phyloP scores from a whole-genome alignment of 2,329 filamentous ascomycete species.

The Colletotrichum salicis region DNA sequence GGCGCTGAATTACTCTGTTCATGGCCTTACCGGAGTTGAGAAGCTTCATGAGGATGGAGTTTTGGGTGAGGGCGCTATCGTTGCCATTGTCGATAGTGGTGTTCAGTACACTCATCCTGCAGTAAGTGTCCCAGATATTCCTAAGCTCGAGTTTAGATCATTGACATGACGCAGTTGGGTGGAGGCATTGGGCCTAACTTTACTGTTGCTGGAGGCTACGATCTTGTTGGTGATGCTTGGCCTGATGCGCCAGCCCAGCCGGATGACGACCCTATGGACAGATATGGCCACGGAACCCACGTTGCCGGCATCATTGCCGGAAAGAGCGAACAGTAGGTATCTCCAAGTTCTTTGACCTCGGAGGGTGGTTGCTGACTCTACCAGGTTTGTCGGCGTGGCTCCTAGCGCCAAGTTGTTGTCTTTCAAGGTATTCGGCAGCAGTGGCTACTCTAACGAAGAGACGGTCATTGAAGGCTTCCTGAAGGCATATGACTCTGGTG shows the following conservation, averaged over 20 bases:
- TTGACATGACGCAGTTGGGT: neutral
- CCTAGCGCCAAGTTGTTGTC: conserved; percentile 42
- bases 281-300: conserved; percentile 43
- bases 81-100: conserved; percentile 54
- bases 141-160: no score
- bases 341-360: neutral
- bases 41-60: conserved; percentile 50
- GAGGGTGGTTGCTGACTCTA: neutral
- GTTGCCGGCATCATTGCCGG: conserved; percentile 46
- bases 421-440: conserved; percentile 42
- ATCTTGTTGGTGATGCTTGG: conserved; percentile 41
- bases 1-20: conserved; percentile 41
- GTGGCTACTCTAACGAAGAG: conserved; percentile 38
- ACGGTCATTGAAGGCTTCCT: conserved; percentile 47
- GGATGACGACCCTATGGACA: conserved; percentile 44
- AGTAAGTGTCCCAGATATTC: conserved; percentile 36
- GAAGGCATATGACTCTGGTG: conserved; percentile 47
- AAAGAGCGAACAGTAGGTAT: conserved; percentile 31
- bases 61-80: conserved; percentile 49
- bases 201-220: conserved; percentile 38
- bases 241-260: conserved; percentile 36
- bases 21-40: conserved; percentile 52
- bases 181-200: conserved; percentile 23
- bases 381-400: conserved; percentile 40
- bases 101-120: conserved; percentile 53